phyloP scores from a whole-genome alignment of 345 rosid species.

The Carallia brachiata region DNA sequence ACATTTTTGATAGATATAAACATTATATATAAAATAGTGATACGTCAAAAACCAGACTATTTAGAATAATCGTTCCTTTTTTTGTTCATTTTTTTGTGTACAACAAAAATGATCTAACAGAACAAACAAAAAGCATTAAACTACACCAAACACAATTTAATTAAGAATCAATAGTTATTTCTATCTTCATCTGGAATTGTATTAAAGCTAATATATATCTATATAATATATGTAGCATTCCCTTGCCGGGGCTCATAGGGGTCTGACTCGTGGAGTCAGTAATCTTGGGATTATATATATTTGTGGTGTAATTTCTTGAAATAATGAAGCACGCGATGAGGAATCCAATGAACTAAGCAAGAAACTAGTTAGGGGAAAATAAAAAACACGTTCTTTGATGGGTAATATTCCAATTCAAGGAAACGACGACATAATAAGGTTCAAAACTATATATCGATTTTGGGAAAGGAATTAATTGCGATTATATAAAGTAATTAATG shows the following conservation, averaged over 20 bases:
- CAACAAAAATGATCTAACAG: too few relatives aligned
- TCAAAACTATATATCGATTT: slow-evolving; percentile 24
- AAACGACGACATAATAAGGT: slow-evolving; percentile 38
- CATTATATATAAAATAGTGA: too few relatives aligned
- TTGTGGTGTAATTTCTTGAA: slow-evolving; percentile 4
- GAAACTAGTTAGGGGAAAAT: slow-evolving; percentile 17
- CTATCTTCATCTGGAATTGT: too few relatives aligned
- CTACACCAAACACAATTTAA: too few relatives aligned
- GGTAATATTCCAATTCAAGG: slow-evolving; percentile 29
- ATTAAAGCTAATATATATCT: too few relatives aligned
- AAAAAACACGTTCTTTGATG: slow-evolving; percentile 36
- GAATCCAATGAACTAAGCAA: slow-evolving; percentile 44
- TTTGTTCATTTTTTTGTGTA: too few relatives aligned
- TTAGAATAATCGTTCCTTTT: too few relatives aligned
- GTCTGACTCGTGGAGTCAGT: slow-evolving; percentile 1
- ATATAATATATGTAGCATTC: neutral
- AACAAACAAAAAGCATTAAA: too few relatives aligned
- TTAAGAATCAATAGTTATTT: too few relatives aligned
- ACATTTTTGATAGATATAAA: too few relatives aligned
- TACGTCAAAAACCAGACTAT: too few relatives aligned
- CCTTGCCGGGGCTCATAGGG: slow-evolving; percentile 20
- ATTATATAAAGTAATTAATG: too few relatives aligned
- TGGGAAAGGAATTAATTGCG: neutral
- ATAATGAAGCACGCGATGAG: slow-evolving; percentile 35
- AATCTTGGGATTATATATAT: slow-evolving; percentile 29